Evolutionary conservation across 257 asterid species (phyloP).

Genomic region (Fraxinus cuspidata): DNA sequence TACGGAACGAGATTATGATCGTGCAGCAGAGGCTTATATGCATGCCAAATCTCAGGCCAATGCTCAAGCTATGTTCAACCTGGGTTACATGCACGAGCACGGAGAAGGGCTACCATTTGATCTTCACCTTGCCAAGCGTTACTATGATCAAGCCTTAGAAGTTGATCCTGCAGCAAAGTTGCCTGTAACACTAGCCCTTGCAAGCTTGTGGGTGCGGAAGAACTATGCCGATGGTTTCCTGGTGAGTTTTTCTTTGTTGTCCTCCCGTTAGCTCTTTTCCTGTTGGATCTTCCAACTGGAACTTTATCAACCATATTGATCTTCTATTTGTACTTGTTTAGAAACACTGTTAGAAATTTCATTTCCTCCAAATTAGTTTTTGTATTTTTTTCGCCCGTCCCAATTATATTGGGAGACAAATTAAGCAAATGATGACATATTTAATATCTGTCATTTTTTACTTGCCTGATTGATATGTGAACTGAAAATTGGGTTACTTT

Average conservation of each 20-base stretch:
- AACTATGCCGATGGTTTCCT: conserved; percentile 75
- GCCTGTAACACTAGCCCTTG: conserved; percentile 93
- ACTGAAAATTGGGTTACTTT: neutral
- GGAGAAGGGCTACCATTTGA: conserved; percentile 93
- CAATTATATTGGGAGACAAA: neutral
- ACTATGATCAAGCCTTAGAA: conserved; percentile 91
- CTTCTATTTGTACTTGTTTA: neutral
- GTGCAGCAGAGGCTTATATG: conserved; percentile 99
- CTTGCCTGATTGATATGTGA: neutral
- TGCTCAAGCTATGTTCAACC: conserved; percentile 97
- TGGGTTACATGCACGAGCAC: conserved; percentile 99
- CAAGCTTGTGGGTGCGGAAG: conserved; percentile 86
- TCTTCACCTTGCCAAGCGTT: conserved; percentile 98
- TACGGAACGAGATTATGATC: conserved; percentile 90
- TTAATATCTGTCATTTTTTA: neutral
- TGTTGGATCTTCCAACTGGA: neutral
- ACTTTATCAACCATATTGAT: neutral
- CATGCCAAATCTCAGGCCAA: conserved; percentile 97
- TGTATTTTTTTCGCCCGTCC: neutral
- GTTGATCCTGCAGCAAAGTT: conserved; percentile 81
- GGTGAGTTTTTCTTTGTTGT: conserved; percentile 42
- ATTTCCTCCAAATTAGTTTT: neutral
- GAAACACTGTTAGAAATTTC: neutral
- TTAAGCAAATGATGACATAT: neutral
- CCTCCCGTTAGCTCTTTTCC: neutral